Evolutionary conservation across 2,329 filamentous ascomycete species (phyloP), one percentile per base, ranked within the genome.

Genomic region (Onygenales sp.): DNA sequence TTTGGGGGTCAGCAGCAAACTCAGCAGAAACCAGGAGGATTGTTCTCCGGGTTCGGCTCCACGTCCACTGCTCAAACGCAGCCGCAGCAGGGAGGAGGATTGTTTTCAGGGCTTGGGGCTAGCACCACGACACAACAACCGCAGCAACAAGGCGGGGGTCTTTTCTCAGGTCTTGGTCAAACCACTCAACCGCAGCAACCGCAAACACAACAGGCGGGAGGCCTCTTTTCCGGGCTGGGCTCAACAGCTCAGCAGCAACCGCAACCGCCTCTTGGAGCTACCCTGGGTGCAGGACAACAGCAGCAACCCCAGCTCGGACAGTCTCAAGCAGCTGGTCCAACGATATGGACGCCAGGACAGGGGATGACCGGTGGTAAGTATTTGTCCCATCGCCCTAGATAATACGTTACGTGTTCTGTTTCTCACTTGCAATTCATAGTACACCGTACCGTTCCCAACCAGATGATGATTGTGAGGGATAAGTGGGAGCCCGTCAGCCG

Each of bases 381-480:
- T 11, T 39, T 11, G n/a, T 49, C 13, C 11, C 8, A 48, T 48
- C 33, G 17, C 27, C 17, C 5, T 33, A 10, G 14, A 39, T 27
- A 39, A 31, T 47, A 3, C 38, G 51, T 14, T 51, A 21, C 32
- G 9, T 38, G n/a, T n/a, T 36, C 3, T 33, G 31, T 31, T 27
- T 46, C 32, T 48, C 10, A 43, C 31, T 5, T 48, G 11, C 3
- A 31, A 10, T 6, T 10, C 36, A 51, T 57, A 77, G 78, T 79
- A 41, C 80, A 84, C 64, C 80, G 82, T 63, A 79, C 78, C 17
- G 77, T 85, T 33, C 72, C 76, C 2, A 79, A 81, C 59, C 82
- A 84, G 61, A 81, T 84, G 62, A 68, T 71, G 35, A 76, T 81
- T n/a, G 72, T 85, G n/a, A 72, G 74, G 55, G 72, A 77, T 49